Base-by-base conservation (phyloP, 495 filamentous ascomycete genomes). In the Pyrenula aspistea region DNA sequence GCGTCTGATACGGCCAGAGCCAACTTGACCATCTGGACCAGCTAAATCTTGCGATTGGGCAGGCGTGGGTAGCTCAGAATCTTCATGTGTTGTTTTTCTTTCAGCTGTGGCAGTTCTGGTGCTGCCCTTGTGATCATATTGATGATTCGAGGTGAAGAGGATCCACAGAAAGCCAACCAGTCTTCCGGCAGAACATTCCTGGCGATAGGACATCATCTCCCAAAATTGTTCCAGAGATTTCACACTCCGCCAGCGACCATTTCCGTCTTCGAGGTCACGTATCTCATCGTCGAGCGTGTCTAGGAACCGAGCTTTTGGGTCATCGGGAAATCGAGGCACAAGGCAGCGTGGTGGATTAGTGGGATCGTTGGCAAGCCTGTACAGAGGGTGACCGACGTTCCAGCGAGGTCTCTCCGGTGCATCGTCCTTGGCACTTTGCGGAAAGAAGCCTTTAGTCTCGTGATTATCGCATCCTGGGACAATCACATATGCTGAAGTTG, bases 161-260 rank as follows among this genome's bases (percentile, higher is more conserved):
- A 95, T 68, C 93, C 93, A 99, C 11, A 97, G 73, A 63, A 99
- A 99, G 0, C 93, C 94, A 0, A 96, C 94, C 55, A 95, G 68
- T 21, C 90, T 75, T 2, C 93, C 93, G 12, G 89, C 85, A 22
- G 91, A 92, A 65, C 93, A 99, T 67, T 99, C 93, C 66, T 97
- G 93, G 24, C 93, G 77, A 64, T 89, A 96, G 12, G 90, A 85
- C 93, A 99, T 97, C 81, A 93, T 85, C 56, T 99, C 93, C 93
- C 93, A 99, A 68, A 99, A 99, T 60, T 92, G 84, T 25, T 91
- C 89, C 25, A 97, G 68, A 0, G 84, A 86, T 60, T 73, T 82
- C 19, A 96, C 84, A 61, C 84, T 90, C 61, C 80, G 85, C 93
- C 93, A 99, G 53, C 80, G 72, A 0, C 86, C 89, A 42, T 57